Conservation (phyloP, 345 rosid species). For the Rubroshorea leprosula region DNA sequence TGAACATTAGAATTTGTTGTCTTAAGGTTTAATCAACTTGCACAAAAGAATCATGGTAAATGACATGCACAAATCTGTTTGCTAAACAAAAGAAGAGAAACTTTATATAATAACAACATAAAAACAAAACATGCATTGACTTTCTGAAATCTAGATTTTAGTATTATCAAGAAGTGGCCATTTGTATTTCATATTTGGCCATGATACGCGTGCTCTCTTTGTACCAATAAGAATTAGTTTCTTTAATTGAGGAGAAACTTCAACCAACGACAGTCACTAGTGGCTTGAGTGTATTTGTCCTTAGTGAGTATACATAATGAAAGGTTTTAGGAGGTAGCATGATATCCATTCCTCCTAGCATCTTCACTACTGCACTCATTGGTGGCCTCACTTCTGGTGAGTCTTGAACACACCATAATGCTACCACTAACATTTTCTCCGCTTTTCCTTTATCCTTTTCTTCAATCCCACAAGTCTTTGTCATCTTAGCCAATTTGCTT, state of each 20-base stretch:
- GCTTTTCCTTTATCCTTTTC: constrained; percentile 19
- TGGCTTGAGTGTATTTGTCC: background rate
- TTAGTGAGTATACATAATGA: constrained; percentile 9
- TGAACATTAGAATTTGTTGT: too few species aligned
- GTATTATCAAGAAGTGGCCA: background rate
- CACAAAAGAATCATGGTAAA: too few species aligned
- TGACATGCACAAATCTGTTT: too few species aligned
- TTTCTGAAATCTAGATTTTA: too few species aligned
- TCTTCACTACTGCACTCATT: constrained; percentile 28
- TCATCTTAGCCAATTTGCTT: background rate
- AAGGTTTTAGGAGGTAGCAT: constrained; percentile 18
- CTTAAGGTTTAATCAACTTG: too few species aligned
- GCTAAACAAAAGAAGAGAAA: too few species aligned
- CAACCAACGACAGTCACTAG: too few species aligned
- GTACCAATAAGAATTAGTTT: constrained; percentile 10
- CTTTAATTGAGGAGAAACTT: background rate
- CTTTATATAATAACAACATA: too few species aligned
- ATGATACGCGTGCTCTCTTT: constrained; percentile 18
- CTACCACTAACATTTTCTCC: constrained; percentile 10
- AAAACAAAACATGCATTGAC: too few species aligned
- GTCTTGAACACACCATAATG: constrained; percentile 21
- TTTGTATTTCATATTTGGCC: constrained; percentile 14
- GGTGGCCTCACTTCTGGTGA: constrained; percentile 21
- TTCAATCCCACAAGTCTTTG: constrained; percentile 15
- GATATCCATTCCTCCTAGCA: constrained; percentile 24